These are phyloP conservation scores for Adansonia madagascariensis DNA, from an alignment of 441 rosid species.

Conservation along the genomic window DNA sequence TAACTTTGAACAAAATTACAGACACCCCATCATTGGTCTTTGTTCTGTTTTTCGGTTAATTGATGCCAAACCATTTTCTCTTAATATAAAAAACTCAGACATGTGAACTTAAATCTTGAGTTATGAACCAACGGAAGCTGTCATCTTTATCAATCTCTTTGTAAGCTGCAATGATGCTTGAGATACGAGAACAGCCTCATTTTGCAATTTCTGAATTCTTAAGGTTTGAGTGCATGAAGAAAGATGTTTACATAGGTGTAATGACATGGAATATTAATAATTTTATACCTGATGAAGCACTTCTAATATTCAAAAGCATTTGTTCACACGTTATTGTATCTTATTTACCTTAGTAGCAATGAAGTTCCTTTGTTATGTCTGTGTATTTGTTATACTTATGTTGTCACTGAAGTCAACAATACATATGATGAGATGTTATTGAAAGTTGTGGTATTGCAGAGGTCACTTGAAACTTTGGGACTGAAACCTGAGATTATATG, in stretches of 20 bases:
- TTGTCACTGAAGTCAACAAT: neutral
- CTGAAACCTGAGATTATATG: neutral
- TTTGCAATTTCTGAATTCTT: neutral
- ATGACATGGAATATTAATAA: neutral
- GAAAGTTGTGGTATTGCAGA: neutral
- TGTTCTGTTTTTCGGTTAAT: constrained; percentile 8
- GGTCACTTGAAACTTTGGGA: neutral
- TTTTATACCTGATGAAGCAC: neutral
- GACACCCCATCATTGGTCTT: neutral
- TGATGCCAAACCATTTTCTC: neutral
- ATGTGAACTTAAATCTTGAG: neutral
- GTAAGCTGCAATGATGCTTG: neutral
- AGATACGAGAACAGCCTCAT: neutral
- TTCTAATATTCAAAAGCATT: neutral
- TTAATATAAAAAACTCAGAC: neutral
- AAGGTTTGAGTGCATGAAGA: neutral
- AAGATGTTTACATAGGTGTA: neutral
- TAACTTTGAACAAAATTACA: neutral
- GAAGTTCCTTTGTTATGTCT: neutral
- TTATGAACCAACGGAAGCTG: neutral
- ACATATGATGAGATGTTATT: neutral
- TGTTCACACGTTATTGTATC: neutral
- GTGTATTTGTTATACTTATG: neutral
- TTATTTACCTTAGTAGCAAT: neutral
- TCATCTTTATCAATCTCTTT: constrained; percentile 9